These are phyloP conservation scores for apple (Malus domestica) DNA, from an alignment of 306 rosid genomes.

Conservation along the genomic window DNA sequence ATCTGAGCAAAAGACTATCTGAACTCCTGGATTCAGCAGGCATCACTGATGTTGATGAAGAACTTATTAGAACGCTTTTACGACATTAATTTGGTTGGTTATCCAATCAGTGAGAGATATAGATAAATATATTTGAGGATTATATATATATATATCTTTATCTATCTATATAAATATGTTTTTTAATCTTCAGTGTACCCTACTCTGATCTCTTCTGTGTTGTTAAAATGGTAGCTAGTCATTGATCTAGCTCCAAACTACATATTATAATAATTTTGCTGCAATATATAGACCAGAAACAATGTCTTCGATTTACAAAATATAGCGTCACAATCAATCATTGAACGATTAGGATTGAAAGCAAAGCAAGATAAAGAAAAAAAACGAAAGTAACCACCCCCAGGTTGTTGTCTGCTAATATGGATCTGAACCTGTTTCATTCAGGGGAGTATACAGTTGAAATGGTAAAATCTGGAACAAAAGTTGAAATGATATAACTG, in stretches of 20 bases:
- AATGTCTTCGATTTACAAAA: background rate
- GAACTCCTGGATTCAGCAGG: constrained; percentile 27
- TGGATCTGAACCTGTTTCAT: background rate
- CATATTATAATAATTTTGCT: background rate
- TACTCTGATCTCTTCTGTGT: background rate
- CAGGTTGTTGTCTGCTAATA: background rate
- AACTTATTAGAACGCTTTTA: constrained; percentile 15
- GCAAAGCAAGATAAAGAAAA: background rate
- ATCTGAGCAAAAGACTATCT: constrained; percentile 31
- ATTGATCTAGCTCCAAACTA: background rate
- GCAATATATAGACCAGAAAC: background rate
- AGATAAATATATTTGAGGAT: background rate
- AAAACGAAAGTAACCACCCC: background rate
- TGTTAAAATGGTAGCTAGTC: background rate
- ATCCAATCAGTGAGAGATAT: background rate
- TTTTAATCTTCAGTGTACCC: background rate
- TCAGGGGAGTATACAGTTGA: background rate
- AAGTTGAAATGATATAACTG: no score
- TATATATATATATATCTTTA: background rate
- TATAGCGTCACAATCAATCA: background rate
- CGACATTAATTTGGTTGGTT: constrained; percentile 6
- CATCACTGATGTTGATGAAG: constrained; percentile 12
- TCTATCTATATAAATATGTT: background rate
- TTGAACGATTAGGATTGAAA: background rate
- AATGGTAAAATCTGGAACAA: no score